Base-by-base conservation (phyloP, 208 protist species). In the Endotrypanum monterogeii region DNA sequence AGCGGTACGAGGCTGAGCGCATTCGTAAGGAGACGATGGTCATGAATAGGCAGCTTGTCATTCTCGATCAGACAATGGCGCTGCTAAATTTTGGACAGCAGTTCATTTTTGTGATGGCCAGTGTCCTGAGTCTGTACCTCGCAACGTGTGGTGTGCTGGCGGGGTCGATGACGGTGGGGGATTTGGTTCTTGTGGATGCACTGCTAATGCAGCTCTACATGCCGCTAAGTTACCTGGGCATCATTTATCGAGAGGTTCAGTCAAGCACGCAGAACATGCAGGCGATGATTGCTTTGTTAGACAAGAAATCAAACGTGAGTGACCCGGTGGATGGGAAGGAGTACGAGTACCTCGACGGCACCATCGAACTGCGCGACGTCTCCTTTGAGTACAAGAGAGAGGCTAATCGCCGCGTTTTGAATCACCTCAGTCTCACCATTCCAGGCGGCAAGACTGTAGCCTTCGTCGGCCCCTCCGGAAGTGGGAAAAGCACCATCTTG, bases 181-280 rank as follows among this genome's bases (percentile, higher is more conserved):
- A 98, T 74, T 89, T 98, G 61, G 96, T 98, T 37, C 82, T 98
- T 14, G 89, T 98, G 5, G 95, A 99, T 75, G 89, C 91, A 25
- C 89, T 99, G 30, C 79, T 99, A 3, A 85, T 98, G 80, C 98
- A 99, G 86, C 90, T 99, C 20, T 98, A 98, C 79, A 89, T 94
- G 71, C 98, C 98, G n/a, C 90, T 99, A n/a, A 99, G 98, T 79
- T 98, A 92, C 76, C 89, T 99, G 37, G 98, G 98, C 66, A 97
- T 96, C 77, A 93, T 98, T 46, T 99, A 99, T 81, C 87, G 98
- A 35, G 94, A 98, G 74, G 80, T 98, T 16, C 92, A 97, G 71
- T 87, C 93, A 51, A 93, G 94, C 28, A 93, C 97, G 50, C 96
- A 97, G 74, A 98, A 99, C 76, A 98, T 99, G 94, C 94, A 98